phyloP scores from a whole-genome alignment of 306 rosid species.

The Medicago ruthenica region DNA sequence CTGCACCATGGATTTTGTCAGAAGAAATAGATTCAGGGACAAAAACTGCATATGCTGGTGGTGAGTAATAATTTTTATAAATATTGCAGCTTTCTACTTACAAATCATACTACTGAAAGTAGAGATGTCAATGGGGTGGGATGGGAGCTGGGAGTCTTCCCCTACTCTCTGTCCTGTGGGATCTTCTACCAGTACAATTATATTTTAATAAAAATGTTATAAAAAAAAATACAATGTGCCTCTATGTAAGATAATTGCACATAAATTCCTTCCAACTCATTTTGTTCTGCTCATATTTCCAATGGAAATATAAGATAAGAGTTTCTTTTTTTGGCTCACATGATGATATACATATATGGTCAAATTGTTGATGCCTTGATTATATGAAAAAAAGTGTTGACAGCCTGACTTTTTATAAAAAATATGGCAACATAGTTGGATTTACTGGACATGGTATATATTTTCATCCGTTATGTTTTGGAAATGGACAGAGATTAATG shows the following conservation, averaged over 20 bases:
- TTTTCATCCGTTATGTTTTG: constrained; percentile 45
- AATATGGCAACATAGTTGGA: too few relatives aligned
- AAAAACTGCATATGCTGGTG: constrained; percentile 52
- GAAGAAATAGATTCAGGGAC: constrained; percentile 83
- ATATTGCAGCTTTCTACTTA: constrained; percentile 39
- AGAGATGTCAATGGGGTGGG: not conserved
- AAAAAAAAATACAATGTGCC: constrained; percentile 24
- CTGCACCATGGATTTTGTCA: constrained; percentile 62
- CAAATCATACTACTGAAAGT: constrained; percentile 11
- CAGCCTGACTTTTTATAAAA: too few relatives aligned
- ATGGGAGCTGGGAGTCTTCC: not conserved
- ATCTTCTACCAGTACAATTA: constrained; percentile 9
- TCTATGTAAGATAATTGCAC: constrained; percentile 20
- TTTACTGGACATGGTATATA: constrained; percentile 37
- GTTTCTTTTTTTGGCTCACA: constrained; percentile 10
- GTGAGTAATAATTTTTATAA: constrained; percentile 57
- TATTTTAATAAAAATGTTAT: constrained; percentile 31
- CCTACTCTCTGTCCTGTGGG: not conserved
- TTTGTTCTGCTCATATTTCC: constrained; percentile 25
- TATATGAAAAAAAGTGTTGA: not conserved
- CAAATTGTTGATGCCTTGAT: constrained; percentile 24
- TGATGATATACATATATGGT: constrained; percentile 12
- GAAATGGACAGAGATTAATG: constrained; percentile 57
- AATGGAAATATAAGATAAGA: constrained; percentile 27
- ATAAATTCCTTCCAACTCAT: constrained; percentile 19